Evolutionary conservation across 1,284 basidiomycete genomes (phyloP).

Genomic region (Trichosporon faecale): DNA sequence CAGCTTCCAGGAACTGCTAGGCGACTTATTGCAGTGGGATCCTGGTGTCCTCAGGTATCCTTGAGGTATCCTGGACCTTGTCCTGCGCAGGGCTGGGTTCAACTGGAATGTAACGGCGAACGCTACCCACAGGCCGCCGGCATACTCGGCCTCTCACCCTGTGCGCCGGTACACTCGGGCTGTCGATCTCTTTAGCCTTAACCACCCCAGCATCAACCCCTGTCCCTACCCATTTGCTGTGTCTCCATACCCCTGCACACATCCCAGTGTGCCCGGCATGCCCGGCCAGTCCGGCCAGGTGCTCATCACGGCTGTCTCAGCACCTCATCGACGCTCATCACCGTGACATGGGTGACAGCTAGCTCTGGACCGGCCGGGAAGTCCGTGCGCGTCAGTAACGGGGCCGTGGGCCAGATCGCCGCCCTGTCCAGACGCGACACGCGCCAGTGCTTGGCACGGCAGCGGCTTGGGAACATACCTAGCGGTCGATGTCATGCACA

Average conservation of each 20-base stretch:
- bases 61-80: neutral
- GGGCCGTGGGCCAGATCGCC: neutral
- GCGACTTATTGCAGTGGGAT: neutral
- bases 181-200: conserved; percentile 2
- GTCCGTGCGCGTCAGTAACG: neutral
- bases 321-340: neutral
- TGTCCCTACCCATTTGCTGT: neutral
- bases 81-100: neutral
- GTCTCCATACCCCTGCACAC: neutral
- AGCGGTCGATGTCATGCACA: neutral
- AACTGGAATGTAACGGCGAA: neutral
- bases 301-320: conserved; percentile 10
- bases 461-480: neutral
- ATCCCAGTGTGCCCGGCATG: neutral
- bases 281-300: neutral
- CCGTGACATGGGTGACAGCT: neutral
- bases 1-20: neutral
- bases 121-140: neutral
- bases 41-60: neutral
- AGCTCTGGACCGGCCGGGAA: neutral
- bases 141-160: neutral
- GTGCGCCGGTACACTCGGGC: neutral
- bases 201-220: neutral
- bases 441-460: neutral
- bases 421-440: neutral